Evolutionary conservation across 805 yeast genomes (phyloP), one percentile per base, ranked within the genome.

Genomic region (Myxozyma mucilagina): DNA sequence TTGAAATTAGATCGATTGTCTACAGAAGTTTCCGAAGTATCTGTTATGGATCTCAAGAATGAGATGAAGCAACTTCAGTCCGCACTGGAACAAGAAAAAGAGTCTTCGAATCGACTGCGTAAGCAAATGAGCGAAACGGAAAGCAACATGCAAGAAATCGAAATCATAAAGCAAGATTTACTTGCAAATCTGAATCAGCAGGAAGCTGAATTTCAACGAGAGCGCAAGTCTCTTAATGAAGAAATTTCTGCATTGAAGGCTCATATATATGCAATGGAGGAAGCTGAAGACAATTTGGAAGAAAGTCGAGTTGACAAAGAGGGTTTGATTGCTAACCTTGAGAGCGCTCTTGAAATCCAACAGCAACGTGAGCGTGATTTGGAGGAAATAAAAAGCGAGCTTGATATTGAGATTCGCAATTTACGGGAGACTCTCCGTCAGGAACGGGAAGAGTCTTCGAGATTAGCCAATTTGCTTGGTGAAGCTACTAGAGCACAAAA

Each of bases 131-230:
- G 79, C 4, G 77, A 76, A 8, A 72, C 73, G 35, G 60, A 63
- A 56, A 52, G 57, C 48, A 69, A 68, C 20, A 24, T 69, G 11
- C 61, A 67, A 18, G 65, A 71, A 18, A 70, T 72, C 41, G 74
- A 72, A 43, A 61, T 70, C 4, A 79, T 84, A 78, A 87, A 87
- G 69, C 77, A 80, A 35, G 91, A 87, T 66, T 73, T 89, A 24
- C 72, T 86, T 13, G 88, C 86, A 18, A 87, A 87, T 68, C 79
- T 89, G 84, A 75, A 87, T 0, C 80, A 85, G 36, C 81, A 87
- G 64, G 91, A 87, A 66, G 70, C 70, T 10, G 91, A 86, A 52
- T 81, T 81, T 64, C 74, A 78, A 1, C 77, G 76, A 41, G 92
- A 87, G 66, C 74, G 87, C 1, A 78, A 79, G 48, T 59, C 70